phyloP scores from a whole-genome alignment of 2,329 filamentous ascomycete species.

The Xylaria sp. region DNA sequence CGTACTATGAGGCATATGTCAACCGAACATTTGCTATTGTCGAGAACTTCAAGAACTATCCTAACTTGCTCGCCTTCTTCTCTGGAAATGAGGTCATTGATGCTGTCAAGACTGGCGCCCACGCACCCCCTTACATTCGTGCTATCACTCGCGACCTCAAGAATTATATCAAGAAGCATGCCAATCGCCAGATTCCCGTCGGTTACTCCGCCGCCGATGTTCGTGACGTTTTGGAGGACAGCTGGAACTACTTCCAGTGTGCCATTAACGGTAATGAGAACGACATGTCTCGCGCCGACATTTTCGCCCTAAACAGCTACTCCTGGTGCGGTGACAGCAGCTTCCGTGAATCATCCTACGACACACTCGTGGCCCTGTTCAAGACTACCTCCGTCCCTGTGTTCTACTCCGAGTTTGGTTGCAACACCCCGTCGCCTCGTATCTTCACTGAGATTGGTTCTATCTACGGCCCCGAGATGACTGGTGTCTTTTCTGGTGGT shows the following conservation, averaged over 20 bases:
- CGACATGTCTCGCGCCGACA: slow-evolving; percentile 69
- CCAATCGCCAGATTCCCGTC: slow-evolving; percentile 72
- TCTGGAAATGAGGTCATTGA: slow-evolving; percentile 81
- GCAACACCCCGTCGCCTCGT: slow-evolving; percentile 74
- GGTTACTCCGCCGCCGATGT: slow-evolving; percentile 85
- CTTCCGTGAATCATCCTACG: slow-evolving; percentile 67
- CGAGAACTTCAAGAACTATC: slow-evolving; percentile 70
- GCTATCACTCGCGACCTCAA: slow-evolving; percentile 81
- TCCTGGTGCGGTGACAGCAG: slow-evolving; percentile 73
- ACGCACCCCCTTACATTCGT: slow-evolving; percentile 72
- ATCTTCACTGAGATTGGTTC: slow-evolving; percentile 76
- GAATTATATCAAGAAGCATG: slow-evolving; percentile 76
- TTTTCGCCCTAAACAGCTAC: slow-evolving; percentile 81
- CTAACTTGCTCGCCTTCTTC: slow-evolving; percentile 75
- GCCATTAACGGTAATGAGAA: slow-evolving; percentile 56
- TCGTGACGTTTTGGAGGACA: slow-evolving; percentile 72
- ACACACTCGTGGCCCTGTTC: slow-evolving; percentile 69
- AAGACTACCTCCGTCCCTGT: slow-evolving; percentile 69
- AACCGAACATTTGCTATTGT: slow-evolving; percentile 71
- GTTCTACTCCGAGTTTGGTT: slow-evolving; percentile 84
- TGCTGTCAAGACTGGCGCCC: slow-evolving; percentile 62
- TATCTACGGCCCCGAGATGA: slow-evolving; percentile 76
- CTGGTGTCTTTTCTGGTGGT: slow-evolving; percentile 70
- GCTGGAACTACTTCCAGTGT: slow-evolving; percentile 78
- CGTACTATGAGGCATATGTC: slow-evolving; percentile 64